Evolutionary conservation across 805 yeast species (phyloP), one percentile per base, ranked within the genome.

Genomic region (Teunomyces kruisii): DNA sequence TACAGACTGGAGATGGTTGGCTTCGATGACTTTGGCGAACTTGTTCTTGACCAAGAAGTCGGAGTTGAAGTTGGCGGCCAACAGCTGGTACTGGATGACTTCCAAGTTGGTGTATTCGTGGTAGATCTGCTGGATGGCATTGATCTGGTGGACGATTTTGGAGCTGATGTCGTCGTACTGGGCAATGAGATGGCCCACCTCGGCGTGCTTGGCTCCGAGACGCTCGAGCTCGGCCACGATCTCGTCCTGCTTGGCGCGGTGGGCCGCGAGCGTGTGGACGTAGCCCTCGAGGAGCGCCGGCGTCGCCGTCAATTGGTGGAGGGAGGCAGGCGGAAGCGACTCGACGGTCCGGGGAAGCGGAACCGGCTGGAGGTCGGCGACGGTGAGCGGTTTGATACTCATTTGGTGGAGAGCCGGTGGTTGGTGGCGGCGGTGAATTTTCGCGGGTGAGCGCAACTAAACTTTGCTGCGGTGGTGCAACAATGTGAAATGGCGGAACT

Each of bases 21-120:
- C 48, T 5, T 55, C 57, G 28, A 68, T 59, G 40, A 62, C 43
- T 28, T 51, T 53, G 14, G 48, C 49, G 42, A 57, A 66, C 51
- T 65, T 67, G 12, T 56, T 51, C 39, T 61, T 62, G 46, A 65
- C 58, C 37, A 62, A 53, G 26, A 57, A 54, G 32, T 60, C 65
- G 32, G 56, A 63, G 52, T 68, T 67, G 54, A 60, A 72, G 47
- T 66, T 71, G 31, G 68, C 47, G 27, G 71, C 60, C 15, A 70
- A 55, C 24, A 70, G 57, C 48, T 68, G 69, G 56, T 70, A 70
- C 55, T 71, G 76, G 28, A 48, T 53, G 10, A 68, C 62, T 47
- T 72, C 75, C 36, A 67, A 51, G 43, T 57, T 56, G 16, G 58
- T 46, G 50, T 68, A 72, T 47, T 70, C 68, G 24, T 55, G 57